Base-by-base conservation (phyloP, 495 filamentous ascomycete genomes). In the Penicillium desertorum region DNA sequence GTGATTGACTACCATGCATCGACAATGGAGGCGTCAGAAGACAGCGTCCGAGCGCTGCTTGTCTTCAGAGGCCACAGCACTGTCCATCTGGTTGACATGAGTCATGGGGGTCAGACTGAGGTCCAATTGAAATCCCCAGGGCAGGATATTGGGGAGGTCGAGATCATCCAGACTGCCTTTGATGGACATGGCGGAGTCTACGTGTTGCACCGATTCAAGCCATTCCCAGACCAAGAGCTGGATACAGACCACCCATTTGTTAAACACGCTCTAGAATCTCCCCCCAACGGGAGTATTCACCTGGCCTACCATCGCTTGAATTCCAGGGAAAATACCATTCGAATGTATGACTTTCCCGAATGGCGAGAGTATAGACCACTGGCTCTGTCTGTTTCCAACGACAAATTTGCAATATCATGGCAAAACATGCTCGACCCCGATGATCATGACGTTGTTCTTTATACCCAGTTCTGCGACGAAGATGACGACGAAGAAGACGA, bases 401-500 rank as follows among this genome's bases (percentile, higher is more conserved):
- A 60, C 14, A 59, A 49, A 6, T 78, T 77, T 66, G 76, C 70
- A 0, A 76, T 79, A 22, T 76, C 71, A 12, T 79, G 76, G 76
- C 68, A 71, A 39, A 61, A 77, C 57, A n/a, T n/a, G 19, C 45
- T 54, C 8, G 60, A 67, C 16, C 32, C 50, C n/a, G 19, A 48
- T 17, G 62, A 65, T 12, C 46, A 67, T 54, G 59, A 68, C 29
- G 73, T 77, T 0, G 45, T 71, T 7, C 59, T 71, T 20, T 77
- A 77, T 45, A 63, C 49, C 14, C n/a, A 49, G 12, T 12, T 32
- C 9, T 10, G 14, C 25, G 51, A 53, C 19, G 55, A 61, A 8
- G 19, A 17, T 5, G 45, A 54, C 23, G 19, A 49, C 9, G 30
- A 43, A 16, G 19, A 47, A 17, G 7, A 17, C 7, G 50, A 54